Percentiles rank a stretch among this genome's conserved stretches.
These are phyloP conservation scores for Antitrichia curtipendula DNA, from an alignment of 225 moss, liverwort and hornwort genomes.

Conservation along the genomic window DNA sequence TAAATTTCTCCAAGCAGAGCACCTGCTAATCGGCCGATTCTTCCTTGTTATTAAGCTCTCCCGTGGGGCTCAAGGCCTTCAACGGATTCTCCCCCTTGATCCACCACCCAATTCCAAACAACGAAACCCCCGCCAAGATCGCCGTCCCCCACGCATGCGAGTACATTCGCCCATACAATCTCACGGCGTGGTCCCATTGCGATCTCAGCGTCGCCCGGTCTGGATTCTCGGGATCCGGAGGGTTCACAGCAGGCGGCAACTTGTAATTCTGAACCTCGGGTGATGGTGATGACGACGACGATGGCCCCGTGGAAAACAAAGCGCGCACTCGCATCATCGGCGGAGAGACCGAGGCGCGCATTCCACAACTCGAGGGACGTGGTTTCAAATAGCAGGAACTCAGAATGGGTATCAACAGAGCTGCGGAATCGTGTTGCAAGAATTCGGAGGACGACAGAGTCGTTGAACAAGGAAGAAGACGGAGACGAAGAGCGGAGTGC, in stretches of 20 bases:
- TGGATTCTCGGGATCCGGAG: conserved; percentile 63
- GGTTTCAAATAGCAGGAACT: neutral
- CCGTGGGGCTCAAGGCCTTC: conserved; percentile 2
- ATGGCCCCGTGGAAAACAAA: neutral
- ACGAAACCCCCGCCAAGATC: conserved; percentile 56
- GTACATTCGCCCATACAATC: conserved; percentile 64
- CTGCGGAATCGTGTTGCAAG: neutral
- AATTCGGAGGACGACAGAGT: neutral
- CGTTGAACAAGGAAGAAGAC: neutral
- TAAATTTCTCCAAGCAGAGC: neutral
- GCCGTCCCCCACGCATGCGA: conserved; percentile 92
- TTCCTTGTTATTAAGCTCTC: conserved; percentile 21
- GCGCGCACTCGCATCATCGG: neutral
- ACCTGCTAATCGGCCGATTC: neutral
- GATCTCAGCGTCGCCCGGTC: conserved; percentile 55
- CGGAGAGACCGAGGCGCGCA: neutral
- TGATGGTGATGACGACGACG: neutral
- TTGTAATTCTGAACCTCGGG: conserved; percentile 14
- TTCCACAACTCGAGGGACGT: neutral
- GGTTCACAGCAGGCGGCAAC: conserved; percentile 49
- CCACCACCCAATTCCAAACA: conserved; percentile 71
- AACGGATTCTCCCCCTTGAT: conserved; percentile 81
- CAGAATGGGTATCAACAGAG: neutral
- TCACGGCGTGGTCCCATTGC: conserved; percentile 79
- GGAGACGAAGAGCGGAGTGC: neutral